Conservation (phyloP, 2,329 filamentous ascomycete genomes). For the Colletotrichum sp. region DNA sequence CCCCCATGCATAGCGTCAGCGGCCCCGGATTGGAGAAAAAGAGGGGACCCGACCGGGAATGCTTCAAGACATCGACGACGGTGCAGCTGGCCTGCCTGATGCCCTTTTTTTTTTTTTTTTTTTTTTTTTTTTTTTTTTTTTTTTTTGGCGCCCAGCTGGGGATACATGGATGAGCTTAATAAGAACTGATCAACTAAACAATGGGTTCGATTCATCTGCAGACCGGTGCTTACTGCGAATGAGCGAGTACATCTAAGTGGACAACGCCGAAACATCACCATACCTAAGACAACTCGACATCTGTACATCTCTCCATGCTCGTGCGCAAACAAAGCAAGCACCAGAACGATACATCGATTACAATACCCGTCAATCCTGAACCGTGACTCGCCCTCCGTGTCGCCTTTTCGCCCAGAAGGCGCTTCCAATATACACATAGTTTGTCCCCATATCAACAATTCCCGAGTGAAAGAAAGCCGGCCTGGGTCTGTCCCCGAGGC, state of each 20-base stretch:
- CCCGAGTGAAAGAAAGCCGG: conserved; percentile 18
- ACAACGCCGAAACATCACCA: not conserved
- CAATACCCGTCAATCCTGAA: conserved; percentile 6
- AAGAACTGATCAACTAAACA: not conserved
- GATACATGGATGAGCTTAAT: not conserved
- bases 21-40: conserved; percentile 11
- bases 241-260: not conserved
- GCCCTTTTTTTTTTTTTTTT: not conserved
- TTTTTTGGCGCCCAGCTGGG: not conserved
- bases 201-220: not conserved
- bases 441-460: conserved; percentile 13
- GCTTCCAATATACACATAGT: conserved; percentile 17
- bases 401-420: not conserved
- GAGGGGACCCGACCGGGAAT: not conserved
- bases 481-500: conserved; percentile 6
- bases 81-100: not conserved
- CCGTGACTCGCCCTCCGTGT: not conserved
- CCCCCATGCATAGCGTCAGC: conserved; percentile 8
- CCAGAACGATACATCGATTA: conserved; percentile 8
- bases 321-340: not conserved
- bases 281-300: not conserved
- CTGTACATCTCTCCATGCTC: not conserved
- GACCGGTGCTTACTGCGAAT: not conserved
- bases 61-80: not conserved
- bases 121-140: not conserved